These are phyloP conservation scores for Fallopia convolvulus DNA, from an alignment of 148 eudicot genomes.

Conservation along the genomic window DNA sequence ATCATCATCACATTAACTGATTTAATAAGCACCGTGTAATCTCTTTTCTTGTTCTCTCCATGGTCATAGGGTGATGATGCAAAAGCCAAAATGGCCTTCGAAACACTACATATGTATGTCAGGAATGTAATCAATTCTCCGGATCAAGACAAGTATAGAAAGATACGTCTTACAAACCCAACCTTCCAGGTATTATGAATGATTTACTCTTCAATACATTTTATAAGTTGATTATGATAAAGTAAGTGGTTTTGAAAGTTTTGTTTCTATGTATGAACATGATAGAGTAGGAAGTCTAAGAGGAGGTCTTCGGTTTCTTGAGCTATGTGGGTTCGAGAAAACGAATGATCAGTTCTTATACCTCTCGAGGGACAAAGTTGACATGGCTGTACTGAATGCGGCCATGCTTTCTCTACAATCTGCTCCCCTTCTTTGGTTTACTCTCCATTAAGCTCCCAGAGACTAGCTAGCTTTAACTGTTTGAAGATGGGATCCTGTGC, in stretches of 20 bases:
- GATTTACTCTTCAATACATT: background rate
- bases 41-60: background rate
- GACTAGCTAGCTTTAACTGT: background rate
- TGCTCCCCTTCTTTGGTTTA: constrained; percentile 75
- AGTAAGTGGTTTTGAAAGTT: background rate
- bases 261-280: constrained; percentile 24
- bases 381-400: constrained; percentile 32
- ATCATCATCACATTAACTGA: background rate
- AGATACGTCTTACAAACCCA: constrained; percentile 60
- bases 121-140: constrained; percentile 54
- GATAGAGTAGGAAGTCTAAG: constrained; percentile 53
- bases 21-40: background rate
- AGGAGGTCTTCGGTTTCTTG: constrained; percentile 61
- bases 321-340: constrained; percentile 80
- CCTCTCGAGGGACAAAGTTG: constrained; percentile 51
- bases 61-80: constrained; percentile 45
- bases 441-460: constrained; percentile 31
- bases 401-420: constrained; percentile 43
- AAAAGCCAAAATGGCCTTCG: constrained; percentile 54
- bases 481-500: background rate
- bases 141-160: constrained; percentile 58
- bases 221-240: too few relatives aligned
- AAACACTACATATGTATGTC: constrained; percentile 57
- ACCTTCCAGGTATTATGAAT: constrained; percentile 52
- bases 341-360: constrained; percentile 40